Percentiles rank a stretch among this genome's conserved stretches.
These are phyloP conservation scores for Amaranthus hypochondriacus DNA, from an alignment of 148 eudicot species.

Conservation along the genomic window DNA sequence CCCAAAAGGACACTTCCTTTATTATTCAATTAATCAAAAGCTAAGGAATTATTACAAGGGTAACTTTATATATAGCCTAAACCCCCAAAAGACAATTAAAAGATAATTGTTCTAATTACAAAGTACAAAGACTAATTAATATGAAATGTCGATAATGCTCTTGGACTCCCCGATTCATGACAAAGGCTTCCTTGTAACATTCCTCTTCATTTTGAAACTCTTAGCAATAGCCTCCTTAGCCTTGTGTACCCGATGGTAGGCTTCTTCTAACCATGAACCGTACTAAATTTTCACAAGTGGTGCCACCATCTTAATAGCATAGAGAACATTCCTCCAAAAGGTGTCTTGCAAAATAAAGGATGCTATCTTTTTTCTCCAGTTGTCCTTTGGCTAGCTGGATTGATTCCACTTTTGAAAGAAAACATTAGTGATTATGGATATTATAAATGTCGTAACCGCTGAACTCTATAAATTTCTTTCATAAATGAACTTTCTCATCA, in stretches of 20 bases:
- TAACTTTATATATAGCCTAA: too few relatives aligned
- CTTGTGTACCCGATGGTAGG: slow-evolving; percentile 10
- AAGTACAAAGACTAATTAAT: too few relatives aligned
- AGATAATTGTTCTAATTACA: too few relatives aligned
- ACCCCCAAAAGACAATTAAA: too few relatives aligned
- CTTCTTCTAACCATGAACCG: slow-evolving; percentile 16
- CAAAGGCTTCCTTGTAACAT: neutral
- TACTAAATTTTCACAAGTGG: slow-evolving; percentile 9
- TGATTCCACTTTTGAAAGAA: slow-evolving; percentile 5
- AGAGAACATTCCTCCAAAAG: neutral
- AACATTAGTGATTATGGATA: slow-evolving; percentile 7
- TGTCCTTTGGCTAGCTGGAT: neutral
- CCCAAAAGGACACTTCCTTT: too few relatives aligned
- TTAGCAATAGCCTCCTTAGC: slow-evolving; percentile 17
- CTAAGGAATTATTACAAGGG: too few relatives aligned
- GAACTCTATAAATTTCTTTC: neutral
- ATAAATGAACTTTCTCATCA: slow-evolving; percentile 10
- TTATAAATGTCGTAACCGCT: slow-evolving; percentile 2
- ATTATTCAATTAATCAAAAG: too few relatives aligned
- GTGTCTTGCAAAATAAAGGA: neutral
- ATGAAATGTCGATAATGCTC: too few relatives aligned
- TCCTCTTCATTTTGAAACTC: slow-evolving; percentile 2
- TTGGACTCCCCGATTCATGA: too few relatives aligned
- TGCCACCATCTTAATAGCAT: neutral
- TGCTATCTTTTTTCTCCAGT: neutral